A percentile compares a stretch with the other conserved stretches of the same genome.
phyloP scores from a whole-genome alignment of 192 early-diverging fungal genomes.

The Coemansia sp. region DNA sequence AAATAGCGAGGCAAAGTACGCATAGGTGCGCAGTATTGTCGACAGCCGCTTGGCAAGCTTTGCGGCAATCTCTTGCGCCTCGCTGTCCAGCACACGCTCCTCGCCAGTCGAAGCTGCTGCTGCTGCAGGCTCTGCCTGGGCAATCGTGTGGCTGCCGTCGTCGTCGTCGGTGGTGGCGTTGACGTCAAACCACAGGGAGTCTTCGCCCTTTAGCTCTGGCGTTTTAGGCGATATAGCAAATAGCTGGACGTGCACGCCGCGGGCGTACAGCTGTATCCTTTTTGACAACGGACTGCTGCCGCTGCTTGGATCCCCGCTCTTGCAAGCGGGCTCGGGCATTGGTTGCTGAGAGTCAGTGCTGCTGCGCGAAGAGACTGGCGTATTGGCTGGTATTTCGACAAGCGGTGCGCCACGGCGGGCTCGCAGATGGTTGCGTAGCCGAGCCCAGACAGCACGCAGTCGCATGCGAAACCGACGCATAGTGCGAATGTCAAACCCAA shows the following conservation, averaged over 20 bases:
- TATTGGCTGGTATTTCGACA: background rate
- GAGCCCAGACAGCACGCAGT: constrained; percentile 13
- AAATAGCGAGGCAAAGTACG: constrained; percentile 48
- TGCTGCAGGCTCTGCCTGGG: background rate
- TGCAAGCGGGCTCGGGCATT: background rate
- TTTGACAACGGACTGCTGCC: constrained; percentile 22
- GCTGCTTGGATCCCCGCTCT: background rate
- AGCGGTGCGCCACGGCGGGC: background rate
- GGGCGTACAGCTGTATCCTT: constrained; percentile 46
- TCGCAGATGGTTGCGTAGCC: constrained; percentile 3
- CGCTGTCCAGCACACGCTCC: constrained; percentile 24
- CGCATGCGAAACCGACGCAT: constrained; percentile 41
- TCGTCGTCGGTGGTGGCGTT: constrained; percentile 6
- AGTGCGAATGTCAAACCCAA: constrained; percentile 47
- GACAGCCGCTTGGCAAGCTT: constrained; percentile 42
- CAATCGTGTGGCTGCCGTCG: background rate
- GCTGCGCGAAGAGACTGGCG: constrained; percentile 5
- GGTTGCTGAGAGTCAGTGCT: constrained; percentile 19
- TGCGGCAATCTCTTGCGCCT: constrained; percentile 25
- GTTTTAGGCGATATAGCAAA: constrained; percentile 7
- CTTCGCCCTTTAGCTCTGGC: background rate
- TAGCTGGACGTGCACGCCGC: constrained; percentile 41
- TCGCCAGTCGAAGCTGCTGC: background rate
- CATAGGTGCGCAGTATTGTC: constrained; percentile 41
- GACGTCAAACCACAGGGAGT: constrained; percentile 24